These are phyloP conservation scores for Penicillium paradoxum DNA, from an alignment of 495 filamentous ascomycete species.

Conservation along the genomic window DNA sequence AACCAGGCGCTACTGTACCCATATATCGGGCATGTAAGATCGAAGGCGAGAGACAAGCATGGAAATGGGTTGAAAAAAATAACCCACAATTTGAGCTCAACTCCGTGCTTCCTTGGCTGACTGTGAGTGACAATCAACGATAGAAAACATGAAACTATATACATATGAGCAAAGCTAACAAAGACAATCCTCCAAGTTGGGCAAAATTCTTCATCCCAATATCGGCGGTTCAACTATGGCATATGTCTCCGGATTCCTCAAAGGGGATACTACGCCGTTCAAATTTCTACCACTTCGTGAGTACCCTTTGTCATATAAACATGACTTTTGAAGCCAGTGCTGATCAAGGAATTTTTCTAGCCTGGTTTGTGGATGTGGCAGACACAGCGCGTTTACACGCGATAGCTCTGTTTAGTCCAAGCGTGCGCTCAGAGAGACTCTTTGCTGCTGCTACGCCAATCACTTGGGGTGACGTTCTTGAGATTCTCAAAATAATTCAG, in stretches of 20 bases:
- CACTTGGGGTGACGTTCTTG: constrained; percentile 32
- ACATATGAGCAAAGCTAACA: neutral
- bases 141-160: neutral
- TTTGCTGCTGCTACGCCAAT: constrained; percentile 37
- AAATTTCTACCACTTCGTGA: constrained; percentile 24
- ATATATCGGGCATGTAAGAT: constrained; percentile 52
- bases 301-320: no score
- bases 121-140: constrained; percentile 9
- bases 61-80: constrained; percentile 47
- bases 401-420: constrained; percentile 37
- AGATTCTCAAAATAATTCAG: neutral
- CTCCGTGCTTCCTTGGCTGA: constrained; percentile 43
- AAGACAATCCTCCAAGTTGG: constrained; percentile 4
- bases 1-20: constrained; percentile 1
- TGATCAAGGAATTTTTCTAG: no score
- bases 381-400: constrained; percentile 48
- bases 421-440: constrained; percentile 38
- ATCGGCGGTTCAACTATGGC: constrained; percentile 22
- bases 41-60: constrained; percentile 46
- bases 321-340: no score
- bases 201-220: constrained; percentile 25
- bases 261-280: constrained; percentile 18
- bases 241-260: constrained; percentile 22
- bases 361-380: constrained; percentile 41
- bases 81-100: constrained; percentile 46